Evolutionary conservation across 1,284 basidiomycete species (phyloP), one percentile per base, ranked within the genome.

Genomic region (Calocybe gambosa): DNA sequence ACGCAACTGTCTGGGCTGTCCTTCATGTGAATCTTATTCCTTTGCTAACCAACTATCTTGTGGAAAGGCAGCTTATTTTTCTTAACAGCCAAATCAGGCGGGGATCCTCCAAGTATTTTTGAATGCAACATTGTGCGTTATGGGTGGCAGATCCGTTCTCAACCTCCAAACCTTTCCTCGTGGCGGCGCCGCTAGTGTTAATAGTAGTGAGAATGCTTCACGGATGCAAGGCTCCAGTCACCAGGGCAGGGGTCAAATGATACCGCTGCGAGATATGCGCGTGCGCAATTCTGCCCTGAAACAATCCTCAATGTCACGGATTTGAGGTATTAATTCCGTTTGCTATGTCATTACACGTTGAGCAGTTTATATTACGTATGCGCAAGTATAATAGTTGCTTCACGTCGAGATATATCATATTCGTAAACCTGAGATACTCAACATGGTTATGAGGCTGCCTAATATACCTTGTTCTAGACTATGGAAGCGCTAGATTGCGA

Each of bases 91-190:
- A 8, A 46, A 50, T 26, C 61, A 58, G 58, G 42, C 55, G 18
- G 50, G 49, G 16, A 45, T 63, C 28, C 58, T 61, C 5, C 55
- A 58, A 49, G 54, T 53, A 5, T 57, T 60, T 29, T 56, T 58
- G 7, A 47, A 55, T 8, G 58, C 58, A 33, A 49, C 50, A 36
- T 58, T 56, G 16, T 56, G 55, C 44, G 52, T 62, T 23, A 57
- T 58, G 51, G 63, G 63, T 10, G 47, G 47, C 40, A 53, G 62
- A 40, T 45, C 63, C 19, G 42, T 59, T 8, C 55, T 64, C 19
- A 60, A 58, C 40, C 53, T 65, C 23, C 61, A 59, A 8, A 61
- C 37, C 42, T 48, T 13, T n/a, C 31, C 2, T 34, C 5, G 31
- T 34, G n/a, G 1, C 13, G 3, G 6, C 3, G 29, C 6, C 29